Percentiles rank a stretch among this genome's conserved stretches.
These are phyloP conservation scores for Phlebopus sp. DNA, from an alignment of 1,284 basidiomycete species.

Conservation along the genomic window DNA sequence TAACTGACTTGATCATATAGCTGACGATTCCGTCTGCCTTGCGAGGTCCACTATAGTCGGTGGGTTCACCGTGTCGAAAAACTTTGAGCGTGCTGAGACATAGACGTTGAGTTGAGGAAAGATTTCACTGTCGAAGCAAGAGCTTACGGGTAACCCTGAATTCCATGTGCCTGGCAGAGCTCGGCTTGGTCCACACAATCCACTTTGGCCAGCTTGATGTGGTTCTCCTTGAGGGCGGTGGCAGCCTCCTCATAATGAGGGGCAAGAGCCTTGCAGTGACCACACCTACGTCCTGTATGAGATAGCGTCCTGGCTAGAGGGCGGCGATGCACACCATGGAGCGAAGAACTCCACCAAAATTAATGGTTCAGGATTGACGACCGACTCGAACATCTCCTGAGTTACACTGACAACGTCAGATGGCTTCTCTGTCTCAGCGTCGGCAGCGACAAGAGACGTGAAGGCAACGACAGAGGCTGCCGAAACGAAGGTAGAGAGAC, in stretches of 20 bases:
- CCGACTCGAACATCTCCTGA: slow-evolving; percentile 65
- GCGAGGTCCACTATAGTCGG: slow-evolving; percentile 85
- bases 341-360: slow-evolving; percentile 97
- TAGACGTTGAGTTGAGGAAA: neutral
- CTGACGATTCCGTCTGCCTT: slow-evolving; percentile 96
- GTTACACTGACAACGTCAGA: slow-evolving; percentile 87
- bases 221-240: slow-evolving; percentile 84
- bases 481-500: slow-evolving; percentile 52
- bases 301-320: neutral
- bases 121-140: neutral
- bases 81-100: slow-evolving; percentile 75
- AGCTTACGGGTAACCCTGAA: slow-evolving; percentile 90
- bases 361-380: slow-evolving; percentile 70
- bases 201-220: slow-evolving; percentile 93
- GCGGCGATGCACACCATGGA: slow-evolving; percentile 60
- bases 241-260: slow-evolving; percentile 97
- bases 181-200: slow-evolving; percentile 91
- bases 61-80: slow-evolving; percentile 80
- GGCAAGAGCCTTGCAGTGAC: slow-evolving; percentile 89
- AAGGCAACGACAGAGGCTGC: slow-evolving; percentile 53
- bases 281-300: slow-evolving; percentile 54
- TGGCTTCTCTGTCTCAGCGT: slow-evolving; percentile 49
- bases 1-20: slow-evolving; percentile 93
- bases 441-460: slow-evolving; percentile 53
- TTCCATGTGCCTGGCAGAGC: slow-evolving; percentile 80